Percentiles rank a stretch among this genome's conserved stretches.
Conservation (phyloP, 2,329 filamentous ascomycete genomes). For the Apiospora rasikravindrae region DNA sequence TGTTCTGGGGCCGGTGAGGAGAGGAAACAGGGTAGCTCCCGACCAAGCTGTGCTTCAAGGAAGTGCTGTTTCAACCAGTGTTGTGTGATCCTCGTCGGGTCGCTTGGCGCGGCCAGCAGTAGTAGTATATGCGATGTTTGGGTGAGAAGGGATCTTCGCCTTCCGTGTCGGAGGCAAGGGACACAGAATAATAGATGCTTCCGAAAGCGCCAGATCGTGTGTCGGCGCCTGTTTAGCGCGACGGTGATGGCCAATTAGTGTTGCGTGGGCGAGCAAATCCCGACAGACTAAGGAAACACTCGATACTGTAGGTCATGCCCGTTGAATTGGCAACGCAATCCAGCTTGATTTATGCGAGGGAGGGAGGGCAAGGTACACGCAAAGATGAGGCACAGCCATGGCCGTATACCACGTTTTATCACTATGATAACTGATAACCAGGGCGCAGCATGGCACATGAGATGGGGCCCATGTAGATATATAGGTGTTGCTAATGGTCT, state of each 20-base stretch:
- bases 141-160: not conserved
- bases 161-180: slow-evolving; percentile 16
- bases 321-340: not conserved
- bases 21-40: not conserved
- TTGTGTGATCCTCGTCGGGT: slow-evolving; percentile 1
- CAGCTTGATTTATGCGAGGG: not conserved
- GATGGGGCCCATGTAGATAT: not conserved
- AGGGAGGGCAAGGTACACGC: not conserved
- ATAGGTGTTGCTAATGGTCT: not conserved
- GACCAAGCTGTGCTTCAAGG: not conserved
- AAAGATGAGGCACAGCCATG: slow-evolving; percentile 4
- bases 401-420: not conserved
- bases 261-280: not conserved
- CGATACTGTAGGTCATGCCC: not conserved
- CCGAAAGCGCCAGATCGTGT: slow-evolving; percentile 9
- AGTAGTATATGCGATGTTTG: slow-evolving; percentile 3
- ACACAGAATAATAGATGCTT: not conserved
- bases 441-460: not conserved
- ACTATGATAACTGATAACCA: not conserved
- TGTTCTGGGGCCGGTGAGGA: slow-evolving; percentile 11
- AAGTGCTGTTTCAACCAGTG: slow-evolving; percentile 15
- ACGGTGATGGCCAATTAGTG: not conserved
- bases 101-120: not conserved
- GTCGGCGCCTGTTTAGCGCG: slow-evolving; percentile 11
- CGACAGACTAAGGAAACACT: not conserved